Evolutionary conservation across 1,284 basidiomycete species (phyloP).

Genomic region (Leccinum griseonigrum): DNA sequence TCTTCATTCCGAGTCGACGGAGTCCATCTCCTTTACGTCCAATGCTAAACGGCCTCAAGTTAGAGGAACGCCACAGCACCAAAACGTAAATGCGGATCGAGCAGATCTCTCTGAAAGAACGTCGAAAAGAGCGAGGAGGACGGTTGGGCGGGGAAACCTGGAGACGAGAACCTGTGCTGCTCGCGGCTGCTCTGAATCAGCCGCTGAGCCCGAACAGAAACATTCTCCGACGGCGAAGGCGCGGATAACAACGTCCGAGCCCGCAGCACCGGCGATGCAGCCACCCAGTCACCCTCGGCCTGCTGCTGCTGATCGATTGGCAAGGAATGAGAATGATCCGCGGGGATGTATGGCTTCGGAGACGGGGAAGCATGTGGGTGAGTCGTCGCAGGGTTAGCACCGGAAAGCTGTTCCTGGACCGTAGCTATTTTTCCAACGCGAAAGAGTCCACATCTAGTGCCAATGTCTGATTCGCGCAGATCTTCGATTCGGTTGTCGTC

Average conservation of each 20-base stretch:
- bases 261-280: conserved; percentile 12
- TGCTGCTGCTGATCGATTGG: conserved; percentile 22
- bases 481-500: conserved; percentile 99
- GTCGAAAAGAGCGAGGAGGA: conserved; percentile 25
- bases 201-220: conserved; percentile 20
- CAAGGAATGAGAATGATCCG: conserved; percentile 25
- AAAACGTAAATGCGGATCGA: conserved; percentile 26
- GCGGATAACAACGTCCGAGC: conserved; percentile 19
- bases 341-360: conserved; percentile 27
- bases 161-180: conserved; percentile 26
- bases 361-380: conserved; percentile 23
- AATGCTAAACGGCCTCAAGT: neutral
- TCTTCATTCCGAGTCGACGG: neutral
- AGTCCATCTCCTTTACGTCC: neutral
- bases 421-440: conserved; percentile 84
- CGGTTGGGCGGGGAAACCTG: conserved; percentile 21
- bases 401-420: neutral
- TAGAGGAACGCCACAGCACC: neutral
- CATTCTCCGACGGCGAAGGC: conserved; percentile 22
- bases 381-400: conserved; percentile 20
- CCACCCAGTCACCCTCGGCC: conserved; percentile 22
- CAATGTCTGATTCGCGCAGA: conserved; percentile 88
- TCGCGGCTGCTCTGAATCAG: conserved; percentile 4
- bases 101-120: conserved; percentile 34
- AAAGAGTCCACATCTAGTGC: conserved; percentile 93